These are phyloP conservation scores for Ceratocystis alfenasii DNA, from an alignment of 2,329 filamentous ascomycete genomes.

Conservation along the genomic window DNA sequence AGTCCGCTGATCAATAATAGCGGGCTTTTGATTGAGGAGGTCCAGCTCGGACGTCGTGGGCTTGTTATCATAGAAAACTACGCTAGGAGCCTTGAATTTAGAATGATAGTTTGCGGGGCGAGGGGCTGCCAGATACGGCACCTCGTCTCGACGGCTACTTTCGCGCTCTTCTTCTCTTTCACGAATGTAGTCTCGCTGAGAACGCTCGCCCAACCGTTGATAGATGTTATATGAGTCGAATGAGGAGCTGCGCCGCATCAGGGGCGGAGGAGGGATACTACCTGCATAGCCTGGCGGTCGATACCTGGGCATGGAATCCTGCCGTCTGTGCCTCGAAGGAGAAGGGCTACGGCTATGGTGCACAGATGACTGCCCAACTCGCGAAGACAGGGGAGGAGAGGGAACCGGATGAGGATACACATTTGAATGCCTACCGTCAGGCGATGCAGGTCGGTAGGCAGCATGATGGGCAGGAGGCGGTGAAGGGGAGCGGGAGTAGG, in stretches of 20 bases:
- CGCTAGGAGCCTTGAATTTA: conserved; percentile 15
- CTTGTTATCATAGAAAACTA: conserved; percentile 18
- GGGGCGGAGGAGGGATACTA: background rate
- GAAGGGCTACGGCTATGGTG: background rate
- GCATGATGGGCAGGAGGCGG: background rate
- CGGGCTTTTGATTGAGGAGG: background rate
- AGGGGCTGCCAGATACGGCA: conserved; percentile 4
- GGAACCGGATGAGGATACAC: background rate
- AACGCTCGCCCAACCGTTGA: background rate
- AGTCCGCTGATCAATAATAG: conserved; percentile 13
- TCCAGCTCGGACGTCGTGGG: conserved; percentile 10
- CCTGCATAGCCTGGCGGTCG: background rate
- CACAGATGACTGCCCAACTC: background rate
- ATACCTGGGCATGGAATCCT: background rate
- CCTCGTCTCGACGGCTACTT: background rate
- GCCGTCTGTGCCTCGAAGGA: background rate
- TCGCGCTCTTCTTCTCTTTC: conserved; percentile 16
- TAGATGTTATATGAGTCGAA: conserved; percentile 18
- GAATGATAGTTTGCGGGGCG: conserved; percentile 9
- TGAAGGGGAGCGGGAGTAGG: background rate
- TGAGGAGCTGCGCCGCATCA: conserved; percentile 13
- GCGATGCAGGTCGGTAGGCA: background rate
- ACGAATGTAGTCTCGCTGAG: conserved; percentile 11
- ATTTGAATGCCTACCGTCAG: background rate
- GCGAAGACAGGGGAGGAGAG: background rate